Percentiles rank a stretch among this genome's conserved stretches.
Conservation (phyloP, 495 filamentous ascomycete genomes). For the Niebla homalea region DNA sequence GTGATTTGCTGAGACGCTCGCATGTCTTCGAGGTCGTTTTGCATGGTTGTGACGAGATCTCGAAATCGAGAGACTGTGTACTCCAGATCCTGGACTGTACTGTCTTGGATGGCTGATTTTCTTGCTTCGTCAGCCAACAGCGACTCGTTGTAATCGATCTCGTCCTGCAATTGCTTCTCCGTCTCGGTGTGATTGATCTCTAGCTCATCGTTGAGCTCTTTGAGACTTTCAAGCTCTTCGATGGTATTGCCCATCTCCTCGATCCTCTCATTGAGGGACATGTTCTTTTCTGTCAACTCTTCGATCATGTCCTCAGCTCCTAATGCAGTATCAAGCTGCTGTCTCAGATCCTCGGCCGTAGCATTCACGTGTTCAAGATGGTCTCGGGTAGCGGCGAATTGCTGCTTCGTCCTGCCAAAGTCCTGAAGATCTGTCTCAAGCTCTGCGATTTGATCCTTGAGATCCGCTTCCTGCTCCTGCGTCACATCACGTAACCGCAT, state of each 20-base stretch:
- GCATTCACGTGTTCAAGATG: conserved; percentile 58
- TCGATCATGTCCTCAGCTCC: conserved; percentile 90
- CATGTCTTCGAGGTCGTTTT: conserved; percentile 83
- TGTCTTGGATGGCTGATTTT: conserved; percentile 49
- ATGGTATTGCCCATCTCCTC: conserved; percentile 68
- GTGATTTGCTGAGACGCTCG: conserved; percentile 80
- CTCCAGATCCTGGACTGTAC: conserved; percentile 71
- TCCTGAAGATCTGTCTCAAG: conserved; percentile 70
- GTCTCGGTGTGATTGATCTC: conserved; percentile 87
- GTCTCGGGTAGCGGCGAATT: conserved; percentile 56
- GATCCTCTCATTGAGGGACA: conserved; percentile 66
- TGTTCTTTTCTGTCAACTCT: conserved; percentile 73
- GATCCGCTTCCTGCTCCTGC: conserved; percentile 69
- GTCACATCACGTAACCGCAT: conserved; percentile 74
- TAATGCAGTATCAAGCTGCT: conserved; percentile 79
- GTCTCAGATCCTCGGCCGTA: conserved; percentile 72
- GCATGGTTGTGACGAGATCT: conserved; percentile 73
- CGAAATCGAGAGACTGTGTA: conserved; percentile 80
- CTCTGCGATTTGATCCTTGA: conserved; percentile 61
- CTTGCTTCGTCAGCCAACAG: conserved; percentile 64
- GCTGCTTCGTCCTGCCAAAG: conserved; percentile 52
- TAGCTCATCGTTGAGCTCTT: conserved; percentile 86
- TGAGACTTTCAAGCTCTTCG: conserved; percentile 72
- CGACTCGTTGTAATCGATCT: conserved; percentile 69
- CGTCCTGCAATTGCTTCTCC: conserved; percentile 87